phyloP scores from a whole-genome alignment of 164 flowering plant species.

The Vitis labrusca region DNA sequence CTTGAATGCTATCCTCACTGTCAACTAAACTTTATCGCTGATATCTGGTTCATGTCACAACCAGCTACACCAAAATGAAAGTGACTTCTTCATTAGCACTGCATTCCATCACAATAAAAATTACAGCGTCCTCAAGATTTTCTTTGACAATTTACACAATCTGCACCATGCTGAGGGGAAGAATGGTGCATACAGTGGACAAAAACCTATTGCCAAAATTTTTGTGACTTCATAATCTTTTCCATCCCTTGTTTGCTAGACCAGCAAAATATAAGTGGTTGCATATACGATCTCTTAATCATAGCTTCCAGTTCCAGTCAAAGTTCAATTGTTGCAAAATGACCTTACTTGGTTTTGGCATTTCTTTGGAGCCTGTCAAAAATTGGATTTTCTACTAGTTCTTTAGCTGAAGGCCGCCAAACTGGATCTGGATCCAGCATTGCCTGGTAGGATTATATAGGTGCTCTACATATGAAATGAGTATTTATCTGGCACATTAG shows the following conservation, averaged over 20 bases:
- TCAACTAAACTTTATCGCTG: too few relatives aligned
- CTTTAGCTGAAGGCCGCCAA: slow-evolving; percentile 84
- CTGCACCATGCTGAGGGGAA: slow-evolving; percentile 24
- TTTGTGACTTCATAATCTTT: neutral
- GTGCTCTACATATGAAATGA: too few relatives aligned
- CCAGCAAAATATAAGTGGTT: too few relatives aligned
- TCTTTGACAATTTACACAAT: slow-evolving; percentile 17
- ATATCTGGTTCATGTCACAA: too few relatives aligned
- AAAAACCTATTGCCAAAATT: neutral
- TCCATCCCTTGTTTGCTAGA: too few relatives aligned
- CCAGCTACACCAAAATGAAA: too few relatives aligned
- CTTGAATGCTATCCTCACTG: too few relatives aligned
- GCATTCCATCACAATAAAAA: too few relatives aligned
- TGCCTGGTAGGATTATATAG: slow-evolving; percentile 36
- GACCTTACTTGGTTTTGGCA: slow-evolving; percentile 14
- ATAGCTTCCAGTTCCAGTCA: neutral
- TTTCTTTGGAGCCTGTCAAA: slow-evolving; percentile 37
- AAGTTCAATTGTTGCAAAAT: neutral
- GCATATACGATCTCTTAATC: too few relatives aligned
- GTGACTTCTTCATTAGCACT: too few relatives aligned
- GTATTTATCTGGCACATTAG: too few relatives aligned
- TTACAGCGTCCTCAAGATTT: too few relatives aligned
- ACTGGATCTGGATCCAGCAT: slow-evolving; percentile 88
- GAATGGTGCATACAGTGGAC: slow-evolving; percentile 13
- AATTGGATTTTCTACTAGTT: slow-evolving; percentile 63